Conservation (phyloP, 305 asterid genomes). For the Withania somnifera region DNA sequence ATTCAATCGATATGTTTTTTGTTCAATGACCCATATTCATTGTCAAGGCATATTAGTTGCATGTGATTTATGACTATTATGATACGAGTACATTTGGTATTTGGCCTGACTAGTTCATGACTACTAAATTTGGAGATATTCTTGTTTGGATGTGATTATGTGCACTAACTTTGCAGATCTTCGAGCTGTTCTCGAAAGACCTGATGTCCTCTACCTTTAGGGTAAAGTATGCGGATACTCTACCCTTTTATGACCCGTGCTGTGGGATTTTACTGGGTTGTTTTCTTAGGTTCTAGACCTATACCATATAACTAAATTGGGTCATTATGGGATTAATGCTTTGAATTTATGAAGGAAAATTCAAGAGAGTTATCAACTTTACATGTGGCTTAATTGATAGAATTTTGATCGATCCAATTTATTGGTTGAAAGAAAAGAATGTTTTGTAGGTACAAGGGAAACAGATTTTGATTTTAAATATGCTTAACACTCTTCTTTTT, state of each 20-base stretch:
- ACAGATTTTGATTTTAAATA: not conserved
- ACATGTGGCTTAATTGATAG: not conserved
- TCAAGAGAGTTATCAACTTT: not conserved
- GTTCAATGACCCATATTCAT: not conserved
- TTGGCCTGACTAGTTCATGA: not conserved
- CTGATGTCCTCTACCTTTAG: too few species aligned
- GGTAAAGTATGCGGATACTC: too few species aligned
- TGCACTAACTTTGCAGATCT: not conserved
- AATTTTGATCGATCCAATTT: not conserved
- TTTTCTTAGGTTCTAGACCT: not conserved
- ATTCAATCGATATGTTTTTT: not conserved
- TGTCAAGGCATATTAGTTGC: not conserved
- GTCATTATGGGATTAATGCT: not conserved
- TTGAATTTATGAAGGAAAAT: not conserved
- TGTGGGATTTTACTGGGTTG: too few species aligned
- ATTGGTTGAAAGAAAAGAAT: not conserved
- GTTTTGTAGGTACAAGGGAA: not conserved
- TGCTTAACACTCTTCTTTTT: not conserved
- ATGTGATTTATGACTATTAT: not conserved
- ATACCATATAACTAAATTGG: not conserved
- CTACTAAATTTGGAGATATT: not conserved
- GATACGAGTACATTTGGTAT: not conserved
- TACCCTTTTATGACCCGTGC: too few species aligned
- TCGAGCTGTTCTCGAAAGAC: too few species aligned
- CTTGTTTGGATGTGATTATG: not conserved